Evolutionary conservation across 768 basidiomycete genomes (phyloP).

Genomic region (Kwoniella newhampshirensis): DNA sequence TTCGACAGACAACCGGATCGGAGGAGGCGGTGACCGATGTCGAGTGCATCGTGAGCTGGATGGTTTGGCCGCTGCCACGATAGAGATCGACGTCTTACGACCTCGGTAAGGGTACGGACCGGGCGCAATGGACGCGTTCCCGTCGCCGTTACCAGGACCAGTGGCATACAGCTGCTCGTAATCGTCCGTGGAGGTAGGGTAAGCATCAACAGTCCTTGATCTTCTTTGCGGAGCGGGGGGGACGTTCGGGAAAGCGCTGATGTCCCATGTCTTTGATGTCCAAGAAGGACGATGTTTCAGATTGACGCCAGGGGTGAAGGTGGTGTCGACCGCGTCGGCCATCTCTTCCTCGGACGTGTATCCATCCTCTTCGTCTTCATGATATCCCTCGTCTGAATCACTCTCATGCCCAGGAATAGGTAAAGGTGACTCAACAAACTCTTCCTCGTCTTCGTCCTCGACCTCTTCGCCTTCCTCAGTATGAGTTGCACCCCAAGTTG

Average conservation of each 20-base stretch:
- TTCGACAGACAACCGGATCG: background rate
- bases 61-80: constrained; percentile 13
- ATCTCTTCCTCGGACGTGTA: constrained; percentile 21
- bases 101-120: constrained; percentile 3
- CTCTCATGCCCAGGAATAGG: constrained; percentile 24
- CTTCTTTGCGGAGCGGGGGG: constrained; percentile 9
- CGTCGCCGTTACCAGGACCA: too few species aligned
- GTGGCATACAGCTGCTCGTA: background rate
- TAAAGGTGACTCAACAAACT: constrained; percentile 13
- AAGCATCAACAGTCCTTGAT: background rate
- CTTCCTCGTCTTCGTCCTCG: constrained; percentile 2
- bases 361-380: constrained; percentile 22
- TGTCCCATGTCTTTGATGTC: background rate
- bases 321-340: background rate
- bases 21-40: constrained; percentile 19
- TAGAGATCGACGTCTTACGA: constrained; percentile 15
- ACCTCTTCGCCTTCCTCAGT: constrained; percentile 8
- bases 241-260: background rate
- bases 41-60: constrained; percentile 16
- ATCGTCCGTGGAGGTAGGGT: constrained; percentile 18
- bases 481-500: constrained; percentile 1
- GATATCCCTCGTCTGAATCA: constrained; percentile 19
- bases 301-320: constrained; percentile 2
- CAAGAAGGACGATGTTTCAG: constrained; percentile 8
- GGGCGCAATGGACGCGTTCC: background rate